A percentile compares a stretch with the other conserved stretches of the same genome.
These are phyloP conservation scores for Phytophthora colocasiae DNA, from an alignment of 352 stramenopile genomes.

Conservation along the genomic window DNA sequence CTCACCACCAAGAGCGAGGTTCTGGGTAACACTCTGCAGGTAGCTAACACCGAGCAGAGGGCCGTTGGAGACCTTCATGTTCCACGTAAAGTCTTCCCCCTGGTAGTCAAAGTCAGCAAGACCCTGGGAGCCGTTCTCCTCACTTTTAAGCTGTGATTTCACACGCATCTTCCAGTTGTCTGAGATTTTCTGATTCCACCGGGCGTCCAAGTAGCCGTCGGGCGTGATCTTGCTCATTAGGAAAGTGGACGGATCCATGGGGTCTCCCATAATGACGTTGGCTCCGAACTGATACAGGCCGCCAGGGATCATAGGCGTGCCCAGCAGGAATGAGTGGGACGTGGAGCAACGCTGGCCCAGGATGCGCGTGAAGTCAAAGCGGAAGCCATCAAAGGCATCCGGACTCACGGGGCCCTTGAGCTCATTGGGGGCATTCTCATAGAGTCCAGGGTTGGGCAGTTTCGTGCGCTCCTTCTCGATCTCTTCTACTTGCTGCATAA, in stretches of 20 bases:
- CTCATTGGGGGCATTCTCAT: constrained; percentile 87
- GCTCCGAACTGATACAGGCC: constrained; percentile 88
- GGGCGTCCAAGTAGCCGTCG: constrained; percentile 84
- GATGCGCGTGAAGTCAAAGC: constrained; percentile 89
- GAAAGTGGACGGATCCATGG: constrained; percentile 83
- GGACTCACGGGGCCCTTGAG: constrained; percentile 82
- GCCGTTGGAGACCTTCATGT: constrained; percentile 91
- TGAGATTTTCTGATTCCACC: constrained; percentile 85
- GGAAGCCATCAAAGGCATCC: constrained; percentile 87
- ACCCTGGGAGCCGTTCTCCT: constrained; percentile 81
- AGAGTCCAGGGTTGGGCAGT: constrained; percentile 83
- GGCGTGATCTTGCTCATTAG: constrained; percentile 89
- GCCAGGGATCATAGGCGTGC: constrained; percentile 84
- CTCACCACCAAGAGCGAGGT: constrained; percentile 82
- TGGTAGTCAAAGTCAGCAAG: constrained; percentile 86
- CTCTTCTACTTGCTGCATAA: constrained; percentile 84
- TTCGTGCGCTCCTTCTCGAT: constrained; percentile 80
- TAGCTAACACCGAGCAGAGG: constrained; percentile 87
- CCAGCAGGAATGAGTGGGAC: constrained; percentile 85
- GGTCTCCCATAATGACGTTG: constrained; percentile 81
- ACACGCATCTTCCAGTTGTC: constrained; percentile 84
- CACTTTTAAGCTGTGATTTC: constrained; percentile 85
- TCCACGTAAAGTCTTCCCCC: constrained; percentile 88
- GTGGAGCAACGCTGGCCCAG: constrained; percentile 83
- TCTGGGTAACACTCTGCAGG: constrained; percentile 86